phyloP scores from a whole-genome alignment of 192 early-diverging fungal genomes.

The Podila epigama region DNA sequence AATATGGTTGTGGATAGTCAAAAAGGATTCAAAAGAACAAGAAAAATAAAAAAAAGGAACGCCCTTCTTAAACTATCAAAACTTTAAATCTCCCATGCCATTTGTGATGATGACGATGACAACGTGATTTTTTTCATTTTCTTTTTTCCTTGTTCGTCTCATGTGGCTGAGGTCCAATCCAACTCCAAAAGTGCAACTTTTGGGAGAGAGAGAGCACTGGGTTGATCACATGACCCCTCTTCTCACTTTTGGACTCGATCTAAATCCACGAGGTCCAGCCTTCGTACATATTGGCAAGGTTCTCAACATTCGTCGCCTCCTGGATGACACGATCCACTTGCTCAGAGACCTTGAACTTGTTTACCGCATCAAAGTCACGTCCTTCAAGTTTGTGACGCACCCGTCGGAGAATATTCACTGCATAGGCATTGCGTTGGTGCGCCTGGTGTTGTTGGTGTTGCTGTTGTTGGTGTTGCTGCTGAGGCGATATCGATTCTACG shows the following conservation, averaged over 20 bases:
- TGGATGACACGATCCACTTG: slow-evolving; percentile 72
- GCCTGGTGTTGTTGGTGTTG: slow-evolving; percentile 14
- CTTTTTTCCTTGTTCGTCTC: neutral
- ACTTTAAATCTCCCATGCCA: too few relatives aligned
- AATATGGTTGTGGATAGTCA: too few relatives aligned
- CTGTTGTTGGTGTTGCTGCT: slow-evolving; percentile 14
- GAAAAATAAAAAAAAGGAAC: too few relatives aligned
- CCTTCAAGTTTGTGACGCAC: slow-evolving; percentile 75
- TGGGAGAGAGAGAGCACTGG: neutral
- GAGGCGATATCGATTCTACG: neutral
- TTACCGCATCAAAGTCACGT: slow-evolving; percentile 56
- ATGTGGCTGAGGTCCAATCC: neutral
- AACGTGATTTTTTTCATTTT: too few relatives aligned
- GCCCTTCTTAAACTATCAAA: too few relatives aligned
- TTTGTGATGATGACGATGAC: too few relatives aligned
- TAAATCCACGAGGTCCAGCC: slow-evolving; percentile 92
- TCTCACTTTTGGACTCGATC: slow-evolving; percentile 8
- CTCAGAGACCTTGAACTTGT: slow-evolving; percentile 66
- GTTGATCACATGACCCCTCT: too few relatives aligned
- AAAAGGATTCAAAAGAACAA: too few relatives aligned
- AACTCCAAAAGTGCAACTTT: neutral
- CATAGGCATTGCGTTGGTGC: slow-evolving; percentile 65
- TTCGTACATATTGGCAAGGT: slow-evolving; percentile 84
- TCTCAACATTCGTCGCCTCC: slow-evolving; percentile 70
- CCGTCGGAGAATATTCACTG: slow-evolving; percentile 65